Conservation (phyloP, 345 rosid genomes). For the Litchi chinensis region DNA sequence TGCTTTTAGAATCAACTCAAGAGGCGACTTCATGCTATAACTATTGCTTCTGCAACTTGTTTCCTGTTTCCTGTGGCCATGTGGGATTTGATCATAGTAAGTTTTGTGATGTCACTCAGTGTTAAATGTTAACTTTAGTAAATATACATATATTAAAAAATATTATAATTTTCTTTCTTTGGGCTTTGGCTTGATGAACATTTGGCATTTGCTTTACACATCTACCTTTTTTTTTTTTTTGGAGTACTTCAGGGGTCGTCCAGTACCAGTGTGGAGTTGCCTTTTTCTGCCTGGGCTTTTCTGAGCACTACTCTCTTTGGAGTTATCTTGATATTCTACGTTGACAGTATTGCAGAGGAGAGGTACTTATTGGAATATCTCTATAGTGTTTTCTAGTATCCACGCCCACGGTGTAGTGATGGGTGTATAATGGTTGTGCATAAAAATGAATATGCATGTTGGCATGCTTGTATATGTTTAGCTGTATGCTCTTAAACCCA, state of each 20-base stretch:
- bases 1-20: conserved; percentile 76
- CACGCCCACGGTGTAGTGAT: conserved; percentile 6
- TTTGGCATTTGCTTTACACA: conserved; percentile 26
- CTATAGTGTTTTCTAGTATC: conserved; percentile 14
- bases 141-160: conserved; percentile 2
- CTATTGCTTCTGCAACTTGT: conserved; percentile 84
- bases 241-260: conserved; percentile 73
- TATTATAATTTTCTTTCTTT: conserved; percentile 7
- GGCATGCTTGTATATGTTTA: not conserved
- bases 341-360: conserved; percentile 93
- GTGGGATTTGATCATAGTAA: conserved; percentile 94
- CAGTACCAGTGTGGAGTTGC: conserved; percentile 47
- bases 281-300: conserved; percentile 94
- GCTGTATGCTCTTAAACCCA: not conserved
- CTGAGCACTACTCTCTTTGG: conserved; percentile 78
- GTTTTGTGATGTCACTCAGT: conserved; percentile 30
- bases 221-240: conserved; percentile 17
- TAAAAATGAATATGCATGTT: not conserved
- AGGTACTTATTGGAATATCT: conserved; percentile 48
- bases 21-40: conserved; percentile 89
- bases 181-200: conserved; percentile 7
- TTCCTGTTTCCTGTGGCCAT: conserved; percentile 95
- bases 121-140: not conserved
- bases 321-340: conserved; percentile 78
- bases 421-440: not conserved